A percentile compares a stretch with the other conserved stretches of the same genome.
Evolutionary conservation across 192 early-diverging fungal species (phyloP).

Genomic region (Linnemannia zychae): DNA sequence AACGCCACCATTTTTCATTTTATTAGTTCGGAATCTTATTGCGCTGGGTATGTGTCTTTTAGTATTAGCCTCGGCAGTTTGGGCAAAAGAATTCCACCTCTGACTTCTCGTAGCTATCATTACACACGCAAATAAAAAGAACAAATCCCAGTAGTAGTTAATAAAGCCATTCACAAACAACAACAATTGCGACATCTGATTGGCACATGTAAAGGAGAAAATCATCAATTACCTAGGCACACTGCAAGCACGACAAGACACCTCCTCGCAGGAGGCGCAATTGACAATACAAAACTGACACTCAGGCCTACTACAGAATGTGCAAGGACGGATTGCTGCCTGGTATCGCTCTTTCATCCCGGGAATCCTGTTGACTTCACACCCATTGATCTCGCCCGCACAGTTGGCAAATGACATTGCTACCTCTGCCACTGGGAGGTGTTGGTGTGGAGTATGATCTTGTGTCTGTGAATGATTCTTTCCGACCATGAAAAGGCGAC

Average conservation of each 20-base stretch:
- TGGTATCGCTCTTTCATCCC: slow-evolving; percentile 47
- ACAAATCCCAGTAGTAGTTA: background rate
- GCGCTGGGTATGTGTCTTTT: background rate
- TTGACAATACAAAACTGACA: slow-evolving; percentile 47
- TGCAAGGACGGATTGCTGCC: slow-evolving; percentile 25
- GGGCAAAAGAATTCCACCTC: slow-evolving; percentile 43
- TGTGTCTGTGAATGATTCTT: slow-evolving; percentile 5
- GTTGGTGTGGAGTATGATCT: background rate
- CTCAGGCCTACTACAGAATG: slow-evolving; percentile 40
- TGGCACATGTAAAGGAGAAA: too few relatives aligned
- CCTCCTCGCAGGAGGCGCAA: slow-evolving; percentile 28
- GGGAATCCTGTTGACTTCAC: slow-evolving; percentile 41
- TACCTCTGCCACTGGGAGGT: background rate
- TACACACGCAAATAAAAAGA: background rate
- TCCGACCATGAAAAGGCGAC: slow-evolving; percentile 40
- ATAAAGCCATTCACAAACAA: background rate
- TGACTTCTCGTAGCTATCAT: slow-evolving; percentile 36
- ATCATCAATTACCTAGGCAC: slow-evolving; percentile 40
- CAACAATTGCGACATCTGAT: background rate
- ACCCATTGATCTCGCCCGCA: slow-evolving; percentile 48
- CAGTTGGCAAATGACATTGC: slow-evolving; percentile 30
- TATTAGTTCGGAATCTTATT: too few relatives aligned
- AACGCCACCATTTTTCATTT: too few relatives aligned
- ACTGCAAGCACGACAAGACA: slow-evolving; percentile 40
- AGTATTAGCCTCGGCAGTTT: slow-evolving; percentile 6